Evolutionary conservation across 2,329 filamentous ascomycete genomes (phyloP).

Genomic region (Ophiostoma populinum): DNA sequence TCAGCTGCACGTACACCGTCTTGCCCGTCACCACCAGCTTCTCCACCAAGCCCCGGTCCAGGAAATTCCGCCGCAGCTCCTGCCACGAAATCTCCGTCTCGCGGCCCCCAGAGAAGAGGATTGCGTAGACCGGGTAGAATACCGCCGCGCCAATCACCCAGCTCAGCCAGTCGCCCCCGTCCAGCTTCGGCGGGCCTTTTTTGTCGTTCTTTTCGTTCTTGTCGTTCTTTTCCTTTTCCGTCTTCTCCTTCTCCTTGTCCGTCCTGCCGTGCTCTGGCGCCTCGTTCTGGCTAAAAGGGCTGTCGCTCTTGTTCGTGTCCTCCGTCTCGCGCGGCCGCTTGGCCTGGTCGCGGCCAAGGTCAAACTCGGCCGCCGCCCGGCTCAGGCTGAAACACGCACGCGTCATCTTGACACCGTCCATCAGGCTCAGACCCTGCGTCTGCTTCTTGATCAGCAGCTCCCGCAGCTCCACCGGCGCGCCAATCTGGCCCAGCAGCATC

Average conservation of each 20-base stretch:
- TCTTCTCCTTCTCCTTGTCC: constrained; percentile 7
- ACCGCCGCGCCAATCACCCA: constrained; percentile 26
- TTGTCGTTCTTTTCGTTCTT: constrained; percentile 15
- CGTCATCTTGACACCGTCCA: constrained; percentile 41
- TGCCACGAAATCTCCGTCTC: constrained; percentile 85
- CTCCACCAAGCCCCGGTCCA: constrained; percentile 91
- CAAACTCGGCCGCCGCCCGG: constrained; percentile 19
- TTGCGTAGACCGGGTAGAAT: constrained; percentile 24
- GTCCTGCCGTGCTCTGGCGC: not conserved
- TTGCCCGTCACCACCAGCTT: constrained; percentile 70
- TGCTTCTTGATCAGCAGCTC: constrained; percentile 40
- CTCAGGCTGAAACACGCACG: constrained; percentile 38
- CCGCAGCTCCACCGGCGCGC: constrained; percentile 51
- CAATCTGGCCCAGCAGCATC: constrained; percentile 46
- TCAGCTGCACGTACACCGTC: constrained; percentile 57
- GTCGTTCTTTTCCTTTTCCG: constrained; percentile 6
- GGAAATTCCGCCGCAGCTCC: constrained; percentile 81
- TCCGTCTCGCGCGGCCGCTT: not conserved
- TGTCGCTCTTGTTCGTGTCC: constrained; percentile 7
- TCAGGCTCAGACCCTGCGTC: constrained; percentile 26
- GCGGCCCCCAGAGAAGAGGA: constrained; percentile 25
- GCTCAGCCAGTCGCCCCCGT: constrained; percentile 35
- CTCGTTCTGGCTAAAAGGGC: not conserved
- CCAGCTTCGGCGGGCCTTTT: constrained; percentile 9
- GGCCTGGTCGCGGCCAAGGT: constrained; percentile 8